Evolutionary conservation across 192 early-diverging fungal genomes (phyloP), one percentile per base, ranked within the genome.

Genomic region (Martensiomyces pterosporus): DNA sequence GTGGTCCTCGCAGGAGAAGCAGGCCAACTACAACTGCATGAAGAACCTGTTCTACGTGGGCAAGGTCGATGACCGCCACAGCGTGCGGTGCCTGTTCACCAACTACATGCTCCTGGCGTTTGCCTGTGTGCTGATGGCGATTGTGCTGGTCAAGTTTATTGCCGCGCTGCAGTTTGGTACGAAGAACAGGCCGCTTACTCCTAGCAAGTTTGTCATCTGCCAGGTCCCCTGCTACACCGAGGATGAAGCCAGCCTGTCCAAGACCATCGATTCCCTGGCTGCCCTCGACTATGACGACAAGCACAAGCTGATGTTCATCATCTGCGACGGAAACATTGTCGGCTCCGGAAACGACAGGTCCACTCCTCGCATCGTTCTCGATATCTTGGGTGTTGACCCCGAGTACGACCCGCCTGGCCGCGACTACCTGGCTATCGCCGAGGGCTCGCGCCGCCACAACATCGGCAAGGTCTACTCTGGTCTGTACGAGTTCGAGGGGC

Each of bases 181-280:
- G 14, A 76, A 72, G 41, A 77, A 80, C 50, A 76, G 79, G 16
- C 85, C 87, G 15, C 86, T 91, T 47, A 82, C 89, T 27, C 83
- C 83, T 15, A 90, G n/a, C n/a, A n/a, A n/a, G n/a, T n/a, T n/a
- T 8, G 72, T 94, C 22, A 80, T 91, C 48, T 77, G 77, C 36
- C 87, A 90, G 59, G 88, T 92, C 9, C 88, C 90, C 7, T 93
- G 90, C 67, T 94, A 94, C 67, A 93, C 91, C 12, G 92, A 94
- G 75, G 86, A 81, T 29, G 84, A 87, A 40, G 90, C 90, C 16
- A 80, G 77, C 13, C 67, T 93, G 19, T 65, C 77, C 14, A 82
- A 87, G 49, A 92, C 90, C 3, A 80, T 92, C 40, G 82, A 91
- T 44, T 85, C 84, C 3, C 70, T 92, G 18, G 78, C 89, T 6